Percentiles rank a stretch among this genome's conserved stretches.
Evolutionary conservation across 2,329 filamentous ascomycete species (phyloP).

Genomic region (Ophiostoma sp.): DNA sequence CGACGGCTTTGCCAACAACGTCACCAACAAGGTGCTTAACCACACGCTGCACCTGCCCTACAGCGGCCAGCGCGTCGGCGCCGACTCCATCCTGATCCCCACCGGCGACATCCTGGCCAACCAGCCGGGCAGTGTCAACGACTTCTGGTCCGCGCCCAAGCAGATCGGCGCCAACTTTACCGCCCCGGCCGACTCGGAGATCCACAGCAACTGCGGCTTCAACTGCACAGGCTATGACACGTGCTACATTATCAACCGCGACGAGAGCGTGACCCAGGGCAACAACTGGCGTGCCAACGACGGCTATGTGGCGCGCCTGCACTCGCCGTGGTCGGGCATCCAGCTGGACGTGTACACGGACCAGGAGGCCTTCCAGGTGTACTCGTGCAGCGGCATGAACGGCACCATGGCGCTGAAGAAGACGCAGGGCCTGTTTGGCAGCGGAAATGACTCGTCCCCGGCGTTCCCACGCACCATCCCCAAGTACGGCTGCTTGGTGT

Average conservation of each 20-base stretch:
- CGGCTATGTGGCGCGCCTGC: constrained; percentile 60
- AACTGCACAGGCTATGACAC: constrained; percentile 79
- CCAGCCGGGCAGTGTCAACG: constrained; percentile 61
- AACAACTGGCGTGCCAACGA: constrained; percentile 56
- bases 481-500: constrained; percentile 78
- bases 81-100: constrained; percentile 68
- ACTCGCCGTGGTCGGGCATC: constrained; percentile 74
- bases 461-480: constrained; percentile 58
- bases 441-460: constrained; percentile 30
- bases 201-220: constrained; percentile 69
- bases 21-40: constrained; percentile 60
- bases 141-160: constrained; percentile 79
- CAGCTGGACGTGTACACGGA: constrained; percentile 74
- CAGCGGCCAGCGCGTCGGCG: constrained; percentile 61
- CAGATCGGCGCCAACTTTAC: constrained; percentile 65
- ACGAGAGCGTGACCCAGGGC: constrained; percentile 31
- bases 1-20: constrained; percentile 70
- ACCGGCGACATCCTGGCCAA: constrained; percentile 72
- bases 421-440: constrained; percentile 59
- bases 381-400: constrained; percentile 74
- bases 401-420: constrained; percentile 64
- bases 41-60: constrained; percentile 70
- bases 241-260: constrained; percentile 64
- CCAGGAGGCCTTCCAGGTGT: constrained; percentile 84
- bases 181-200: constrained; percentile 44